Conservation (phyloP, 805 yeast species). For the Ogataea parapolymorpha region DNA sequence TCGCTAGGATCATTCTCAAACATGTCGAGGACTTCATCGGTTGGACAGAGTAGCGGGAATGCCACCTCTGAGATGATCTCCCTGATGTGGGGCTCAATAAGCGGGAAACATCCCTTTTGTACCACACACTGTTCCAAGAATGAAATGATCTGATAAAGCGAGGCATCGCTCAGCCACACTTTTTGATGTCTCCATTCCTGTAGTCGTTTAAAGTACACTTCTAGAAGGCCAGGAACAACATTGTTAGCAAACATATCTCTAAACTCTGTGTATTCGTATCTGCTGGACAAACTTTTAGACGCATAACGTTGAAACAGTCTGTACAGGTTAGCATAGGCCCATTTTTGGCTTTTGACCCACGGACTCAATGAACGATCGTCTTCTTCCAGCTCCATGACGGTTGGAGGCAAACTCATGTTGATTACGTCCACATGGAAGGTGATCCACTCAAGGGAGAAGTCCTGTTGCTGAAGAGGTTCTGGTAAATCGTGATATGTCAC, state of each 20-base stretch:
- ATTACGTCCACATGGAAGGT: conserved; percentile 70
- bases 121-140: conserved; percentile 62
- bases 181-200: conserved; percentile 66
- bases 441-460: conserved; percentile 63
- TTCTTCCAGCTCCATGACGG: conserved; percentile 47
- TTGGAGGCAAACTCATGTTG: conserved; percentile 53
- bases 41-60: conserved; percentile 75
- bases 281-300: conserved; percentile 41
- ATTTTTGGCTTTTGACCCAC: conserved; percentile 78
- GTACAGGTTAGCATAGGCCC: conserved; percentile 79
- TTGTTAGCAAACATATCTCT: conserved; percentile 48
- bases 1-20: conserved; percentile 91
- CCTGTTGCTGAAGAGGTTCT: conserved; percentile 51
- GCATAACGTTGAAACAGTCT: conserved; percentile 73
- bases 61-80: conserved; percentile 68
- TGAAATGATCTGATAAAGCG: conserved; percentile 60
- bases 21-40: conserved; percentile 64
- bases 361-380: conserved; percentile 51
- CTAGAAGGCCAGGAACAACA: conserved; percentile 71
- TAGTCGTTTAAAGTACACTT: conserved; percentile 60
- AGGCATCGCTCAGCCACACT: conserved; percentile 68
- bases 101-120: conserved; percentile 60
- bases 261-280: conserved; percentile 60
- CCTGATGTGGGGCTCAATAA: conserved; percentile 66
- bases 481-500: conserved; percentile 82